A percentile compares a stretch with the other conserved stretches of the same genome.
phyloP scores from a whole-genome alignment of 1,284 basidiomycete genomes.

The Tylopilus orsonianus region DNA sequence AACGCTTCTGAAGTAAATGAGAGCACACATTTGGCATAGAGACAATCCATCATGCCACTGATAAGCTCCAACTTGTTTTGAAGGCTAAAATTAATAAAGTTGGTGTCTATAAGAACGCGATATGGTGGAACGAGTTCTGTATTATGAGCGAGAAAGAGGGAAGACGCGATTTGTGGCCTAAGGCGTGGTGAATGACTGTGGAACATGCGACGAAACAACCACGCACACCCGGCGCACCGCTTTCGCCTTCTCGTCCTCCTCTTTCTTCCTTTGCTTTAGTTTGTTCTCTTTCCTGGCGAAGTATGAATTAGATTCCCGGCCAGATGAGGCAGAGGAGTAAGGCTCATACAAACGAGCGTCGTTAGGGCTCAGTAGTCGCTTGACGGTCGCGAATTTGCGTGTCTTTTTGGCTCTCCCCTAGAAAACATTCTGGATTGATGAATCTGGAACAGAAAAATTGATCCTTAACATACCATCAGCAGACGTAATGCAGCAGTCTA shows the following conservation, averaged over 20 bases:
- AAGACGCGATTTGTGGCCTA: constrained; percentile 83
- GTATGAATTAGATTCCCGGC: background rate
- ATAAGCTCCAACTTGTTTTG: constrained; percentile 98
- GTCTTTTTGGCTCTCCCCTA: constrained; percentile 95
- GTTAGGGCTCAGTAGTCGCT: constrained; percentile 93
- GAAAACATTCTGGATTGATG: background rate
- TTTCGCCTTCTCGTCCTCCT: constrained; percentile 71
- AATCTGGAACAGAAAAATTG: background rate
- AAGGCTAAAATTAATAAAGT: constrained; percentile 98
- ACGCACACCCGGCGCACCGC: constrained; percentile 71
- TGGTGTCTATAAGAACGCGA: constrained; percentile 97
- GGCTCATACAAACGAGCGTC: constrained; percentile 85
- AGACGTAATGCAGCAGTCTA: background rate
- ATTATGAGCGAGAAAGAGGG: constrained; percentile 95
- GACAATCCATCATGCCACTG: constrained; percentile 98
- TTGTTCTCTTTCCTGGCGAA: constrained; percentile 74
- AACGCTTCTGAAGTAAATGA: background rate
- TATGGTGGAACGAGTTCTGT: constrained; percentile 96
- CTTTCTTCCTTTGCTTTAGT: constrained; percentile 74
- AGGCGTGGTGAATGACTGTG: constrained; percentile 1
- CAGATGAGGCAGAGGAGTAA: background rate
- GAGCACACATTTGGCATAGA: constrained; percentile 94
- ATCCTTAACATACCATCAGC: constrained; percentile 17
- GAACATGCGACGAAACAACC: constrained; percentile 11
- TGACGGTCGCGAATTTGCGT: constrained; percentile 92